Conservation (phyloP, 192 early-diverging fungal genomes). For the Backusella liffmaniae region DNA sequence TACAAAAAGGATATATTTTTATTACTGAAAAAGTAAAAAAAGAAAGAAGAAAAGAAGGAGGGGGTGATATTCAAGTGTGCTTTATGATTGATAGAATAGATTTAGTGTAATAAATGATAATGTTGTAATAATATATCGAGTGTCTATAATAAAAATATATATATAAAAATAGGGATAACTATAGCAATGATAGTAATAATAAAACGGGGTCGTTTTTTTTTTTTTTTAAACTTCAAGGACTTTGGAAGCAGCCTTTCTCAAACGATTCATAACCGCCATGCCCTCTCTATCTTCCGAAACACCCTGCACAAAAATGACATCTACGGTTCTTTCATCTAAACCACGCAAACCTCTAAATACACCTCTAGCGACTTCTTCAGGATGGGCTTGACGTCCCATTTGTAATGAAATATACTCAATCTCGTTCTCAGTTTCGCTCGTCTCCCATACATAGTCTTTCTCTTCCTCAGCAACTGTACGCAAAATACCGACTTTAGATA, state of each 20-base stretch:
- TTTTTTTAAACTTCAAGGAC: constrained; percentile 36
- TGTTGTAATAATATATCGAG: not conserved
- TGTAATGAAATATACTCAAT: constrained; percentile 13
- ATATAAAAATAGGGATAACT: not conserved
- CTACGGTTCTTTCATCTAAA: constrained; percentile 67
- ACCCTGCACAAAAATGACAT: constrained; percentile 89
- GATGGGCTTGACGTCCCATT: constrained; percentile 43
- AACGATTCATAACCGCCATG: constrained; percentile 94
- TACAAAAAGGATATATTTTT: not conserved
- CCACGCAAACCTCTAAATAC: constrained; percentile 80
- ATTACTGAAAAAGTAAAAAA: not conserved
- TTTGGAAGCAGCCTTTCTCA: constrained; percentile 84
- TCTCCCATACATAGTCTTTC: not conserved
- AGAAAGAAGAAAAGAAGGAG: not conserved
- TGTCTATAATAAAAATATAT: not conserved
- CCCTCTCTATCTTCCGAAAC: constrained; percentile 84
- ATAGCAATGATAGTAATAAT: not conserved
- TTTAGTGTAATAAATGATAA: not conserved
- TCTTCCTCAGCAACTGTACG: constrained; percentile 18
- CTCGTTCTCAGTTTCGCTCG: not conserved
- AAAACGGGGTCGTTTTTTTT: not conserved
- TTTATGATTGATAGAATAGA: not conserved
- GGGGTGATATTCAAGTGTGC: not conserved
- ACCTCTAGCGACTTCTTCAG: constrained; percentile 69
- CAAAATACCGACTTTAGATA: constrained; percentile 31